A percentile compares a stretch with the other conserved stretches of the same genome.
Evolutionary conservation across 2,329 filamentous ascomycete species (phyloP).

Genomic region (Colletotrichum gloeosporioides): DNA sequence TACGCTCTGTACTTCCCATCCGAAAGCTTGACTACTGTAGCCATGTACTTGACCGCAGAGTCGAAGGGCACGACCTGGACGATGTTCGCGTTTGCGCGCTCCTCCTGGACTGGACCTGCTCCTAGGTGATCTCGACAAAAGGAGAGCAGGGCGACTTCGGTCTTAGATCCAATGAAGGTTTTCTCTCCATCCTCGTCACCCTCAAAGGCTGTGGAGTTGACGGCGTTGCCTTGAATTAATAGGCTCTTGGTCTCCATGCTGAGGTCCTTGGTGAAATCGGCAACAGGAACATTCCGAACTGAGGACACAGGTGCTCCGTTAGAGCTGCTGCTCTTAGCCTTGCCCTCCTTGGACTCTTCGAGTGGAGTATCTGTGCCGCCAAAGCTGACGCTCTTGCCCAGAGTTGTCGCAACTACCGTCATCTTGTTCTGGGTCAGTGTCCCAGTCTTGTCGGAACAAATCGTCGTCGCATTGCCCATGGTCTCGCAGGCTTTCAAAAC

Average conservation of each 20-base stretch:
- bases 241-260: conserved; percentile 31
- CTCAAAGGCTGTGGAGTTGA: conserved; percentile 76
- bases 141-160: conserved; percentile 75
- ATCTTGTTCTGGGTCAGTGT: conserved; percentile 68
- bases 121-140: conserved; percentile 72
- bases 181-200: conserved; percentile 62
- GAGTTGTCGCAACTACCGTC: conserved; percentile 73
- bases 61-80: conserved; percentile 45
- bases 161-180: conserved; percentile 77
- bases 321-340: conserved; percentile 29
- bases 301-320: not conserved
- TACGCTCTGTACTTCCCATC: conserved; percentile 62
- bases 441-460: conserved; percentile 54
- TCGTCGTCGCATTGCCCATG: conserved; percentile 75
- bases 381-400: conserved; percentile 51
- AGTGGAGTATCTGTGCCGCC: conserved; percentile 32
- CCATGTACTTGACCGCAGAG: conserved; percentile 69
- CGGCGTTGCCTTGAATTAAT: conserved; percentile 66
- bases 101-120: conserved; percentile 65
- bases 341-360: conserved; percentile 28
- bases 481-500: conserved; percentile 72
- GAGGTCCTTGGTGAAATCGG: not conserved
- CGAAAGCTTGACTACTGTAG: conserved; percentile 61
- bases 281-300: not conserved
- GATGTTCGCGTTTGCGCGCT: conserved; percentile 63